Evolutionary conservation across 1,284 basidiomycete species (phyloP).

Genomic region (Papiliotrema laurentii): DNA sequence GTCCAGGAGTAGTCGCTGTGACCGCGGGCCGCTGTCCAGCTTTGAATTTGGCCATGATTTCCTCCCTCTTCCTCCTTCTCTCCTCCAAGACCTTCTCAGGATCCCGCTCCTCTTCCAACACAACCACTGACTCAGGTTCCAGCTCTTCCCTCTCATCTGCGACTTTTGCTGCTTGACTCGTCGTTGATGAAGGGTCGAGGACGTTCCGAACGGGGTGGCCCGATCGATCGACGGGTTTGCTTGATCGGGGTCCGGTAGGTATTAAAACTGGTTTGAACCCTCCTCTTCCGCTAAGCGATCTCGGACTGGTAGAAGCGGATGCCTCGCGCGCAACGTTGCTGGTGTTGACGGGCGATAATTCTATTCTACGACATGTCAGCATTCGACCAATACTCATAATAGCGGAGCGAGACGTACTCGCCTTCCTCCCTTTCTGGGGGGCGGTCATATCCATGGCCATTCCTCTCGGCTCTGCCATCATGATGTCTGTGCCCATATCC

Average conservation of each 20-base stretch:
- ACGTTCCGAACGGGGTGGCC: no score
- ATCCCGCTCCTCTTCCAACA: conserved; percentile 55
- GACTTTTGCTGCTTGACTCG: conserved; percentile 1
- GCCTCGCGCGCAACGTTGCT: not conserved
- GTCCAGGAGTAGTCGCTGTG: conserved; percentile 6
- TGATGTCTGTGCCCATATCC: not conserved
- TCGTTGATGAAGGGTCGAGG: not conserved
- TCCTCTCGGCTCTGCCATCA: not conserved
- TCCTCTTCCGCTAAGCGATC: not conserved
- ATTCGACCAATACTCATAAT: not conserved
- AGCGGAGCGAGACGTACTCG: conserved; percentile 29
- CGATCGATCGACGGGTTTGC: no score
- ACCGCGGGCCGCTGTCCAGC: conserved; percentile 23
- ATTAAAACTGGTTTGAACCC: conserved; percentile 21
- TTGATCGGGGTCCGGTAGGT: conserved; percentile 15
- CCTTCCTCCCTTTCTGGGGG: conserved; percentile 37
- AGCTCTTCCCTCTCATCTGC: conserved; percentile 26
- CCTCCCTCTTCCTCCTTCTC: conserved; percentile 72
- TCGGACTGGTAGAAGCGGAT: conserved; percentile 1
- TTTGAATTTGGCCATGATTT: conserved; percentile 76
- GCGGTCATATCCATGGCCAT: not conserved
- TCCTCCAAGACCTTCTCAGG: conserved; percentile 70
- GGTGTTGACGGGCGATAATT: conserved; percentile 16
- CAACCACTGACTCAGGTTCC: conserved; percentile 41
- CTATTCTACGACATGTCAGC: conserved; percentile 1